Evolutionary conservation across 2,329 filamentous ascomycete species (phyloP).

Genomic region (Beauveria australis): DNA sequence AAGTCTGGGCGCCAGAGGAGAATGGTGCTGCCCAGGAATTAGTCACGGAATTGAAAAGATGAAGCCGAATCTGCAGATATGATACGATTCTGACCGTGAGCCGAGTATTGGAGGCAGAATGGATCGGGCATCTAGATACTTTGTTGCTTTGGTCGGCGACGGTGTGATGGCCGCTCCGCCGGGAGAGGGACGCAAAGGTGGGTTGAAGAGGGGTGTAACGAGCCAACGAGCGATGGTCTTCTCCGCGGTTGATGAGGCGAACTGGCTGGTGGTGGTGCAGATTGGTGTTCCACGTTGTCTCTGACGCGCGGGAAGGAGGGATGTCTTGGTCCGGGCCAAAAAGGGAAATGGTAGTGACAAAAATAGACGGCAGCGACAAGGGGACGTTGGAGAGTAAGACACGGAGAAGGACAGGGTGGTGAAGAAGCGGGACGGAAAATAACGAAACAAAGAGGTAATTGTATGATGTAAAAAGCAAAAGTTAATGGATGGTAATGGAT

Average conservation of each 20-base stretch:
- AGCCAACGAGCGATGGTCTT: too few relatives aligned
- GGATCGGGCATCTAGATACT: not conserved
- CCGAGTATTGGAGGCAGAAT: not conserved
- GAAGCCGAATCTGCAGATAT: not conserved
- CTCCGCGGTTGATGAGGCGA: too few relatives aligned
- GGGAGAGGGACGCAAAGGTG: not conserved
- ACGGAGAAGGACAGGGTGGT: not conserved
- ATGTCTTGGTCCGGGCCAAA: not conserved
- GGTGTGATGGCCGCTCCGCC: not conserved
- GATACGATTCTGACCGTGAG: not conserved
- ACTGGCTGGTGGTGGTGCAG: not conserved
- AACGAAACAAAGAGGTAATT: not conserved
- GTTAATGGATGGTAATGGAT: not conserved
- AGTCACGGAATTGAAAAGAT: not conserved
- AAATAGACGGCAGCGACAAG: conserved; percentile 3
- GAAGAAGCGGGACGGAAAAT: not conserved
- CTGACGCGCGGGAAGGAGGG: not conserved
- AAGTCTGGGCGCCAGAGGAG: not conserved
- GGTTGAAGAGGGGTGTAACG: too few relatives aligned
- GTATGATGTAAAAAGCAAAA: conserved; percentile 5
- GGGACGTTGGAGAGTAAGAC: conserved; percentile 6
- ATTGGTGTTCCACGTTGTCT: not conserved
- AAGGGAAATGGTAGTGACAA: conserved; percentile 1
- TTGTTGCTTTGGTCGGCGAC: not conserved
- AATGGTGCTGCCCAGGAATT: not conserved